These are phyloP conservation scores for Scedosporium aurantiacum DNA, from an alignment of 2,329 filamentous ascomycete species.

Conservation along the genomic window DNA sequence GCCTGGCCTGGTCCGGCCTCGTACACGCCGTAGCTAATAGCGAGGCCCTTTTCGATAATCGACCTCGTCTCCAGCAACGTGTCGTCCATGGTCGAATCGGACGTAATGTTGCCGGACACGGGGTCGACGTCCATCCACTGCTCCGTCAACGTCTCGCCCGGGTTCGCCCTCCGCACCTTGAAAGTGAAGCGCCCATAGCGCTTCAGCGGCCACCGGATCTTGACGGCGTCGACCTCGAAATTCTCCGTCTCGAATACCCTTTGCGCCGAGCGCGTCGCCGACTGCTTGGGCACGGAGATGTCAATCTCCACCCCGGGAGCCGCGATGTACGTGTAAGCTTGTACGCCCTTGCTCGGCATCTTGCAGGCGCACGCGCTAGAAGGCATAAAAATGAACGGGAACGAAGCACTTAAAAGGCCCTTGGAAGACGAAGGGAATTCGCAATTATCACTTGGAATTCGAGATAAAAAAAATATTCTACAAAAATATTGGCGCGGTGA, in stretches of 20 bases:
- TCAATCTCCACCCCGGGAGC: slow-evolving; percentile 27
- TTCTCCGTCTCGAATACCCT: slow-evolving; percentile 25
- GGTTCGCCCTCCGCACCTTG: slow-evolving; percentile 24
- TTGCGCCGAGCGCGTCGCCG: slow-evolving; percentile 20
- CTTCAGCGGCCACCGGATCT: slow-evolving; percentile 28
- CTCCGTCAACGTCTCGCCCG: slow-evolving; percentile 22
- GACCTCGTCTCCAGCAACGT: slow-evolving; percentile 20
- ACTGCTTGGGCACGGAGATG: slow-evolving; percentile 29
- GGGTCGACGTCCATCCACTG: slow-evolving; percentile 35
- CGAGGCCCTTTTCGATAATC: slow-evolving; percentile 22
- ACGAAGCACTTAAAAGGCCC: background rate
- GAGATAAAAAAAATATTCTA: background rate
- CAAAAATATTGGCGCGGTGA: background rate
- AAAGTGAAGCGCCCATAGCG: slow-evolving; percentile 33
- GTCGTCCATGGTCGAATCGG: slow-evolving; percentile 25
- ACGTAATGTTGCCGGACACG: slow-evolving; percentile 28
- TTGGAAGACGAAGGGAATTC: background rate
- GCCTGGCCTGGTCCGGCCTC: slow-evolving; percentile 32
- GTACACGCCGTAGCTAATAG: slow-evolving; percentile 36
- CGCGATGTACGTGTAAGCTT: slow-evolving; percentile 26
- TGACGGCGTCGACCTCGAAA: slow-evolving; percentile 32
- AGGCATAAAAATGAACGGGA: background rate
- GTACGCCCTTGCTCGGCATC: slow-evolving; percentile 31
- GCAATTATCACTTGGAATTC: background rate
- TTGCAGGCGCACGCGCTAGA: slow-evolving; percentile 1